Evolutionary conservation across 2,329 filamentous ascomycete genomes (phyloP), one percentile per base, ranked within the genome.

Genomic region (Apiospora koreana): DNA sequence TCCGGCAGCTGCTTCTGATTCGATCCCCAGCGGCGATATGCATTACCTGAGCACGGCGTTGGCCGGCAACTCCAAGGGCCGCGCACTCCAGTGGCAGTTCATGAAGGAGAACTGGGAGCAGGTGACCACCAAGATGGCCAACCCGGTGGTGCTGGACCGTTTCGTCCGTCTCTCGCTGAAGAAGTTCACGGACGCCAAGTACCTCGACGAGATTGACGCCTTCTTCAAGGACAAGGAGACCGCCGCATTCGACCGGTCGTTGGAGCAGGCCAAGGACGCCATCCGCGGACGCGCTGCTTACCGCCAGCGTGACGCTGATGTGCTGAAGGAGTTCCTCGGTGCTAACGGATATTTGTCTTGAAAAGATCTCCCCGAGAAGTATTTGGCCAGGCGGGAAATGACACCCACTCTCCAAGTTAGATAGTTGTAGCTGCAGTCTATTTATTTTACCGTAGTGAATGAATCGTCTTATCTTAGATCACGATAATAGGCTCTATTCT

Each of bases 171-270:
- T 93, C 75, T 91, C 91, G 62, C 84, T 99, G 75, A 89, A 89
- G 77, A 93, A 93, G 78, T 98, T 97, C 79, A 89, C 93, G 3
- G 91, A 94, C 75, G 83, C 85, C 18, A 87, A 88, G 73, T 86
- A 89, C 21, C 88, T 94, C 72, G 86, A 90, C 73, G 94, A 98
- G 69, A 96, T 99, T 76, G 86, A 91, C 67, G 80, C 83, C 2
- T 99, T 99, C 86, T 99, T 98, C 85, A 86, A 88, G 76, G 88
- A 88, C 76, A 97, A 95, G 85, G 93, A 98, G 78, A 95, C 93
- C 23, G 90, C 90, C 76, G 93, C 91, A 66, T 98, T 95, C 81
- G 93, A 97, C 80, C 91, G 96, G 69, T 95, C 94, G 4, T 83
- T 99, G 68, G 91, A 92, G 74, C 94, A 97, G 74, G 92, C 95